These are phyloP conservation scores for Cladosporium sp. DNA, from an alignment of 2,329 filamentous ascomycete genomes.

Conservation along the genomic window DNA sequence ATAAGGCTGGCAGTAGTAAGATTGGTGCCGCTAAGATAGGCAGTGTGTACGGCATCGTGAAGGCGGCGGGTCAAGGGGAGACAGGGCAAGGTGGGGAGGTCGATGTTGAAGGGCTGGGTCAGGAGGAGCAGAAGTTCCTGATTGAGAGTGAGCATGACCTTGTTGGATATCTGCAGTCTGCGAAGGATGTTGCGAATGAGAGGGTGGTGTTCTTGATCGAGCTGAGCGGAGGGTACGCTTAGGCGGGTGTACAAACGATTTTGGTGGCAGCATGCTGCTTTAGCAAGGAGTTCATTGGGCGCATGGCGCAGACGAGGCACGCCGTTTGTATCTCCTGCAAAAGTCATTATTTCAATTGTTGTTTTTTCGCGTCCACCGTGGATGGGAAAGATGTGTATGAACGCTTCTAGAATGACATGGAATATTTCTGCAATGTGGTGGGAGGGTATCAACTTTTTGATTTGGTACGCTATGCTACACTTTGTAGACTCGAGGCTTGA, in stretches of 20 bases:
- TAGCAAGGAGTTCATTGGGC: no score
- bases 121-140: constrained; percentile 58
- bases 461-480: constrained; percentile 13
- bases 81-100: background rate
- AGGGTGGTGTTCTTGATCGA: constrained; percentile 49
- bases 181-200: constrained; percentile 47
- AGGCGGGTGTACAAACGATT: no score
- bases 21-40: constrained; percentile 57
- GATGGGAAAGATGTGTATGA: no score
- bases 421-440: no score
- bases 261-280: no score
- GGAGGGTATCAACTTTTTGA: constrained; percentile 12
- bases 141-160: constrained; percentile 71
- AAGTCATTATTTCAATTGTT: no score
- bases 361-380: no score
- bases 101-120: constrained; percentile 34
- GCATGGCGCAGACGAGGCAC: no score
- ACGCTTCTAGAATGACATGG: no score
- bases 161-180: constrained; percentile 61
- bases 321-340: no score
- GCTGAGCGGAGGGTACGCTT: constrained; percentile 19
- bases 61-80: constrained; percentile 50
- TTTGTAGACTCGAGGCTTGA: constrained; percentile 11
- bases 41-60: constrained; percentile 59
- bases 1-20: constrained; percentile 57